Evolutionary conservation across 169 alveolate genomes (phyloP).

Genomic region (Plasmodium reichenowi): DNA sequence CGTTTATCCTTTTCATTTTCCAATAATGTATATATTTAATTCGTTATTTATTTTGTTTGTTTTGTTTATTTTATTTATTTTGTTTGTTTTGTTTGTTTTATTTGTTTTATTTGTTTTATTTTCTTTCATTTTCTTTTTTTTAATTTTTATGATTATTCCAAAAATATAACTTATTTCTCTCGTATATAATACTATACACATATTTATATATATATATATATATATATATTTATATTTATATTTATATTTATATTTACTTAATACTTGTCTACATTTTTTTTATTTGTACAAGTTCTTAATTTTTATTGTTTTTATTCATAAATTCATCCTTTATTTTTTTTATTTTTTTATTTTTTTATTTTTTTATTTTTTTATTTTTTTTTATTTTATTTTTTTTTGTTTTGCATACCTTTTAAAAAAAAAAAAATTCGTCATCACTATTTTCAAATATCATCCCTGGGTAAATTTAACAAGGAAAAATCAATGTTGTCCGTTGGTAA

Average conservation of each 20-base stretch:
- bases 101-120: too few species aligned
- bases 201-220: background rate
- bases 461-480: slow-evolving; percentile 47
- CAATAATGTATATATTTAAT: too few species aligned
- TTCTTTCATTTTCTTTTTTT: too few species aligned
- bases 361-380: background rate
- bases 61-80: too few species aligned
- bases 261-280: background rate
- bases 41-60: too few species aligned
- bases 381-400: slow-evolving; percentile 19
- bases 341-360: background rate
- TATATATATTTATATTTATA: background rate
- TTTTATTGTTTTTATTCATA: background rate
- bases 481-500: slow-evolving; percentile 62
- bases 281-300: background rate
- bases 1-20: too few species aligned
- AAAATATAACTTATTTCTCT: too few species aligned
- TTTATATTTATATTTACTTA: background rate
- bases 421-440: background rate
- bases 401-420: background rate
- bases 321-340: background rate
- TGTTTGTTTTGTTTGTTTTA: too few species aligned
- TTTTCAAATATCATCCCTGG: slow-evolving; percentile 33
- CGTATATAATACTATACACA: background rate
- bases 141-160: too few species aligned